A percentile compares a stretch with the other conserved stretches of the same genome.
phyloP scores from a whole-genome alignment of 495 filamentous ascomycete species.

The Acidomyces sp. region DNA sequence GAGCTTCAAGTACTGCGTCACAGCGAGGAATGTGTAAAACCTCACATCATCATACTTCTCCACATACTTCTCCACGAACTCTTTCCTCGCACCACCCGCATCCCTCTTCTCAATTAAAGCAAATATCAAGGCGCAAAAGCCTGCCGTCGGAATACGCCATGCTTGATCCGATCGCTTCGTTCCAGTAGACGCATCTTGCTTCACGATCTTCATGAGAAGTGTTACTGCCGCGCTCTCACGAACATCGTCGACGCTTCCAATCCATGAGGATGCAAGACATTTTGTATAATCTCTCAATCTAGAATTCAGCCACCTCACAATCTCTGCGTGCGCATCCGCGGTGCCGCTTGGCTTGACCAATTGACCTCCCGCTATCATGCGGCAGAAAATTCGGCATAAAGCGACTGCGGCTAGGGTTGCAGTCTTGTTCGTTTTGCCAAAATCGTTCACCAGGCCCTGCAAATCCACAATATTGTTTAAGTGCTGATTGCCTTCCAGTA shows the following conservation, averaged over 20 bases:
- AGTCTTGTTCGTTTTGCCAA: slow-evolving; percentile 30
- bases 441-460: slow-evolving; percentile 43
- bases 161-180: slow-evolving; percentile 45
- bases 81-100: slow-evolving; percentile 44
- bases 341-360: slow-evolving; percentile 48
- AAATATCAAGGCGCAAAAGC: slow-evolving; percentile 51
- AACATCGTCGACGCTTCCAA: slow-evolving; percentile 16
- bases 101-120: slow-evolving; percentile 45
- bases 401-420: slow-evolving; percentile 54
- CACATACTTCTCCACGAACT: slow-evolving; percentile 65
- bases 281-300: slow-evolving; percentile 50
- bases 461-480: slow-evolving; percentile 85
- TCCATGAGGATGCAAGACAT: slow-evolving; percentile 17
- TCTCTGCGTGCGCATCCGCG: slow-evolving; percentile 57
- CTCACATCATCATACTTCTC: slow-evolving; percentile 72
- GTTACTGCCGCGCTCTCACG: slow-evolving; percentile 50
- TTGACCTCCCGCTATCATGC: slow-evolving; percentile 63
- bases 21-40: slow-evolving; percentile 59
- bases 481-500: slow-evolving; percentile 69
- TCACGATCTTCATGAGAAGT: slow-evolving; percentile 69
- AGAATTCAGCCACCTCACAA: slow-evolving; percentile 67
- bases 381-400: slow-evolving; percentile 78
- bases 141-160: slow-evolving; percentile 41
- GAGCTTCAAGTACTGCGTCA: slow-evolving; percentile 31
- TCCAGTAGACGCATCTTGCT: slow-evolving; percentile 55